phyloP scores from a whole-genome alignment of 208 protist species.

The Wallacemonas collosoma region DNA sequence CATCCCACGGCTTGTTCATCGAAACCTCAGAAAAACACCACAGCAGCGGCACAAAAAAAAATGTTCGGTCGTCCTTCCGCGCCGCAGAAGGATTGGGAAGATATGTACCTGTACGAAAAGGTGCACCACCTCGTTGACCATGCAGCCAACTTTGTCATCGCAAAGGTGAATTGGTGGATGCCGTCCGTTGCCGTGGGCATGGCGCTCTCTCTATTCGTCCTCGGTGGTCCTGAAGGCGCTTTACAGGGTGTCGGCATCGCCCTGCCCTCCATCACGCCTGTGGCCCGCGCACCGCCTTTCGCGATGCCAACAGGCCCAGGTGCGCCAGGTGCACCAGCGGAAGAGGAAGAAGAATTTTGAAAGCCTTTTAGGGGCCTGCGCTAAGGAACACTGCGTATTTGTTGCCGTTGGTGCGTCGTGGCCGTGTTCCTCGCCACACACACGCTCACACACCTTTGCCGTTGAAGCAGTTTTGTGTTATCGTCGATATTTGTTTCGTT shows the following conservation, averaged over 20 bases:
- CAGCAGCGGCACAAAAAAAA: conserved; percentile 12
- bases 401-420: background rate
- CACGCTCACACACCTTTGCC: too few relatives aligned
- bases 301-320: conserved; percentile 28
- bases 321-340: conserved; percentile 30
- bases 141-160: conserved; percentile 69
- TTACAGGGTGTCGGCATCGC: conserved; percentile 48
- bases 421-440: background rate
- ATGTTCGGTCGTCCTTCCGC: conserved; percentile 76
- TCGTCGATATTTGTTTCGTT: background rate
- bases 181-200: conserved; percentile 77
- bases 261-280: conserved; percentile 50
- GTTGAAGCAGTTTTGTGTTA: background rate
- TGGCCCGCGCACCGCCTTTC: conserved; percentile 61
- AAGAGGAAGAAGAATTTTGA: conserved; percentile 72
- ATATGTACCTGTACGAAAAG: conserved; percentile 89
- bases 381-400: too few relatives aligned
- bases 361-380: too few relatives aligned
- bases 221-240: conserved; percentile 69
- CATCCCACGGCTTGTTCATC: too few relatives aligned
- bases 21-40: background rate
- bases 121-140: conserved; percentile 84
- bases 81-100: conserved; percentile 77
- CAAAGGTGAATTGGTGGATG: conserved; percentile 85
- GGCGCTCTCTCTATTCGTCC: conserved; percentile 68